phyloP scores from a whole-genome alignment of 306 rosid genomes.

The Adenanthera pavonina region DNA sequence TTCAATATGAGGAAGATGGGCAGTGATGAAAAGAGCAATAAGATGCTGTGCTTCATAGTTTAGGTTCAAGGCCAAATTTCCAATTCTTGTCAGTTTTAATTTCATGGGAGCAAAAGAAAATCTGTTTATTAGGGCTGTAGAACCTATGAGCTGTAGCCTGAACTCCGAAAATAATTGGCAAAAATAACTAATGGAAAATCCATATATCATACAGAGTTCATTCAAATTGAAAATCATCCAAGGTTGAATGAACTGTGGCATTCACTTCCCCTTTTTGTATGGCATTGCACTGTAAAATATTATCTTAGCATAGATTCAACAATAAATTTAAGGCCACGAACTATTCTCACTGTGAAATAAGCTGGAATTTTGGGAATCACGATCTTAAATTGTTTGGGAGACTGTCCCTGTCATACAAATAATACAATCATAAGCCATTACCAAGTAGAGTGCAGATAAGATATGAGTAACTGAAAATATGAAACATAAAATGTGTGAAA shows the following conservation, averaged over 20 bases:
- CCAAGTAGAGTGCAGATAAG: slow-evolving; percentile 22
- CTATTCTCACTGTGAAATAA: slow-evolving; percentile 69
- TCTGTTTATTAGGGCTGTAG: neutral
- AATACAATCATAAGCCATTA: slow-evolving; percentile 6
- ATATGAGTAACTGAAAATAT: neutral
- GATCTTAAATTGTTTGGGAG: slow-evolving; percentile 75
- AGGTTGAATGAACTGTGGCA: neutral
- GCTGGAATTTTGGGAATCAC: slow-evolving; percentile 72
- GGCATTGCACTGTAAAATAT: neutral
- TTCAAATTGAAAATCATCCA: slow-evolving; percentile 13
- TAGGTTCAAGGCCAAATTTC: neutral
- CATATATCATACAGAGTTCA: slow-evolving; percentile 27
- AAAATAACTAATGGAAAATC: slow-evolving; percentile 11
- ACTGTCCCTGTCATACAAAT: slow-evolving; percentile 58
- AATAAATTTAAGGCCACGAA: neutral
- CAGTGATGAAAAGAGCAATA: slow-evolving; percentile 19
- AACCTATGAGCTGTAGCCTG: neutral
- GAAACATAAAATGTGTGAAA: neutral
- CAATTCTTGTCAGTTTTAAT: neutral
- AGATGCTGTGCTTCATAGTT: neutral
- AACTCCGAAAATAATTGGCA: slow-evolving; percentile 3
- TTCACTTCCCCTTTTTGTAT: neutral
- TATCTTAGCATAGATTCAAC: neutral
- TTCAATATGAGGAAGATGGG: neutral
- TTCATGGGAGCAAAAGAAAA: neutral